These are phyloP conservation scores for Aureobasidium sp. DNA, from an alignment of 2,329 filamentous ascomycete genomes.

Conservation along the genomic window DNA sequence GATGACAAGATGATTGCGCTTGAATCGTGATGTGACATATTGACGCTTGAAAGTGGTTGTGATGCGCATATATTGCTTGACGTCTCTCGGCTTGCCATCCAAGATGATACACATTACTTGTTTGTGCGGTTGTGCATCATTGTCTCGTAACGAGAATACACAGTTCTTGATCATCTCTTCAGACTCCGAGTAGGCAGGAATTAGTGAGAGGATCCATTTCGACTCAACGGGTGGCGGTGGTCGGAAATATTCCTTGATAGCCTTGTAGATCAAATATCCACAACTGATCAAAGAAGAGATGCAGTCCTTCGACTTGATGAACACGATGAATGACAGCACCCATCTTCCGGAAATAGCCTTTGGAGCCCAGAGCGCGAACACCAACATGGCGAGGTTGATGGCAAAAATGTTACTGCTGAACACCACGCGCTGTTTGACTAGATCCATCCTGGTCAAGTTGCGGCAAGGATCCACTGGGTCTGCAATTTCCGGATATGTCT, in stretches of 20 bases:
- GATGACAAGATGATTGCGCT: conserved; percentile 20
- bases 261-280: conserved; percentile 12
- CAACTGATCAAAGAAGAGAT: conserved; percentile 20
- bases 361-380: conserved; percentile 3
- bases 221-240: conserved; percentile 17
- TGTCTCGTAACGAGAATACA: conserved; percentile 22
- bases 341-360: conserved; percentile 13
- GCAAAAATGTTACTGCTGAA: conserved; percentile 7
- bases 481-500: conserved; percentile 7
- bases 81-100: conserved; percentile 21
- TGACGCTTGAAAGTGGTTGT: conserved; percentile 19
- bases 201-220: conserved; percentile 24
- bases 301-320: conserved; percentile 24
- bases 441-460: background rate
- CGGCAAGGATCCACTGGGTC: conserved; percentile 13
- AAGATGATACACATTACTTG: conserved; percentile 24
- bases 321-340: conserved; percentile 22
- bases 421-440: conserved; percentile 9
- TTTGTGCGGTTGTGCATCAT: conserved; percentile 21
- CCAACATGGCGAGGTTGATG: conserved; percentile 9
- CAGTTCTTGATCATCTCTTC: conserved; percentile 24
- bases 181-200: conserved; percentile 23
- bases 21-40: conserved; percentile 22
- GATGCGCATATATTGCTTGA: conserved; percentile 22
- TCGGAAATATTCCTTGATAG: conserved; percentile 15